Base-by-base conservation (phyloP, 345 rosid species). In the Salix koriyanagi region DNA sequence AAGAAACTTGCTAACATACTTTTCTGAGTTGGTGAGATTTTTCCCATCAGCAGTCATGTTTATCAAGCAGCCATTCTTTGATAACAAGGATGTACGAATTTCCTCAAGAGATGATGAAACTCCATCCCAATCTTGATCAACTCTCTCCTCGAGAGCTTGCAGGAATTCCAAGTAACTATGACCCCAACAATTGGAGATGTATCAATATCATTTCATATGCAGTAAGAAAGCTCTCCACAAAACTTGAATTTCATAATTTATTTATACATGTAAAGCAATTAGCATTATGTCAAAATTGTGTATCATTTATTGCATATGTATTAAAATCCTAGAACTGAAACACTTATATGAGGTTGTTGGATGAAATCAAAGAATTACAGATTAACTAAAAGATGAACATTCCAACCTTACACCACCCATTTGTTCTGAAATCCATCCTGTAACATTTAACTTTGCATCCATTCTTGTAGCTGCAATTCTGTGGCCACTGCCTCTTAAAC, bases 341-440 rank as follows among this genome's bases (percentile, higher is more conserved):
- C 16, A 79, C 70, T 54, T 60, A 21, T 16, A 39, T 48, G 18
- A n/a, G 28, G 72, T 26, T 67, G 58, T n/a, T 1, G 50, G 48
- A 71, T 58, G 48, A 70, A 56, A 73, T 39, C n/a, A 32, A 36
- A 65, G 65, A 46, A 14, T 21, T 58, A 70, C 50, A 73, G 70
- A 65, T 23, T 25, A 14, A 71, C 46, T 30, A 77, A 69, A 48
- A 14, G 21, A 65, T 2, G 62, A 66, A 50, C 41, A 79, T 68
- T 81, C 81, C 69, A 73, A 96, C 99, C 99, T 93, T 83, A 92
- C 78, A 84, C 99, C 98, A 84, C 97, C 94, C 97, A 96, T 96
- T 87, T 93, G 99, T 79, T 96, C 99, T 80, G 99, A 93, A 74
- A 96, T 84, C 98, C 97, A 93, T 74, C 98, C 99, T 13, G 98